phyloP scores from a whole-genome alignment of 202 grass and related monocot genomes.

The Alloteropsis angusta region DNA sequence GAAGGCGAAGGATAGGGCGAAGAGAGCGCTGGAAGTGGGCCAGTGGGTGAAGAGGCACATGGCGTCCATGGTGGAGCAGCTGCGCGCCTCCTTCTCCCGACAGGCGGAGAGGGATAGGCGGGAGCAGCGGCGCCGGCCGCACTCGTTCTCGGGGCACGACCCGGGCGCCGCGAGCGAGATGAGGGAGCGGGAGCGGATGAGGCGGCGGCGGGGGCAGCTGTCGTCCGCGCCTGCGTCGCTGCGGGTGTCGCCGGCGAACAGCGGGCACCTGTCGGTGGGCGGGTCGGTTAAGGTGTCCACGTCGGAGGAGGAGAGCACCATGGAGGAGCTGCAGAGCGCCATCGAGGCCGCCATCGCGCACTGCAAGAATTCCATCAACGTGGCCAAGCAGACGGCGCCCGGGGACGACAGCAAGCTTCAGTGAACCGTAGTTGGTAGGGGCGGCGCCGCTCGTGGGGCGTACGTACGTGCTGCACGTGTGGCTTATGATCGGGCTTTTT shows the following conservation, averaged over 20 bases:
- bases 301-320: constrained; percentile 82
- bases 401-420: constrained; percentile 1
- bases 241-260: constrained; percentile 66
- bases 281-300: constrained; percentile 56
- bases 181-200: constrained; percentile 40
- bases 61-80: constrained; percentile 55
- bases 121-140: constrained; percentile 42
- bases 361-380: constrained; percentile 85
- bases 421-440: constrained; percentile 34
- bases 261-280: constrained; percentile 68
- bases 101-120: constrained; percentile 33
- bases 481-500: not conserved
- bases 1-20: constrained; percentile 30
- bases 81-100: constrained; percentile 49
- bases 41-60: constrained; percentile 64
- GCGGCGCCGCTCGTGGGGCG: not conserved
- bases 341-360: constrained; percentile 97
- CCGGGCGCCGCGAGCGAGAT: not conserved
- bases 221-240: constrained; percentile 76
- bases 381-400: not conserved
- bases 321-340: constrained; percentile 93
- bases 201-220: constrained; percentile 30
- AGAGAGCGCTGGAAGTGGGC: constrained; percentile 47
- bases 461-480: not conserved
- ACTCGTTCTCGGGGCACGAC: constrained; percentile 51